Evolutionary conservation across 176 grass and related monocot species (phyloP), one percentile per base, ranked within the genome.

Genomic region (Panicum miliaceum): DNA sequence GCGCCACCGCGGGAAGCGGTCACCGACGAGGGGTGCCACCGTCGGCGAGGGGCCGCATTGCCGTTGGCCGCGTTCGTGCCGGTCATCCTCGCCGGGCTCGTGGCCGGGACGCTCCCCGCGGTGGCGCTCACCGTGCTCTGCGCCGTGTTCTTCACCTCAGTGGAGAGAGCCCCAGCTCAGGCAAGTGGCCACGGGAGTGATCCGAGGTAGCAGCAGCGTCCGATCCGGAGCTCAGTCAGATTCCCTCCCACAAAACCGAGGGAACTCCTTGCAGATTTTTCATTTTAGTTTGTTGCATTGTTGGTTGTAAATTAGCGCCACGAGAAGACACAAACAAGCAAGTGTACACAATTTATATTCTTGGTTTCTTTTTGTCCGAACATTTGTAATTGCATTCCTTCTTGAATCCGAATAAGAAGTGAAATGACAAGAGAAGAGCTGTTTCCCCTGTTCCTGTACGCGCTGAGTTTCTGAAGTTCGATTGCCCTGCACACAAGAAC

Each of bases 51-150:
- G 16, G 6, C 47, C 45, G 10, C 59, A 7, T 87, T 90, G 59
- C 88, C 81, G 27, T 4, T 83, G 3, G 25, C 84, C 37, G 80
- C 84, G 34, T 68, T 92, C 14, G 56, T 80, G 11, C 64, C 71
- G 53, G 53, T 95, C 22, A 66, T 92, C 72, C 87, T 98, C 32
- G 71, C 89, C 1, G 96, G 91, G n/a, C 91, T 98, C 22, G 37
- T 89, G 10, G 89, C 23, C 27, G 96, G 96, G 14, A 99, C 88
- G 77, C 57, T 80, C 27, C 73, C 75, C 82, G 93, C 96, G 27
- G 63, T 92, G 75, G 77, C 79, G 70, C 80, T 99, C 6, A 81
- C 86, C 38, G 65, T 96, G 34, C 81, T 89, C 63, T 90, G 77
- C 79, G 61, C 77, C 29, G 74, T 86, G 29, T 90, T 90, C 84